Base-by-base conservation (phyloP, 805 yeast species). In the Lachancea waltii region DNA sequence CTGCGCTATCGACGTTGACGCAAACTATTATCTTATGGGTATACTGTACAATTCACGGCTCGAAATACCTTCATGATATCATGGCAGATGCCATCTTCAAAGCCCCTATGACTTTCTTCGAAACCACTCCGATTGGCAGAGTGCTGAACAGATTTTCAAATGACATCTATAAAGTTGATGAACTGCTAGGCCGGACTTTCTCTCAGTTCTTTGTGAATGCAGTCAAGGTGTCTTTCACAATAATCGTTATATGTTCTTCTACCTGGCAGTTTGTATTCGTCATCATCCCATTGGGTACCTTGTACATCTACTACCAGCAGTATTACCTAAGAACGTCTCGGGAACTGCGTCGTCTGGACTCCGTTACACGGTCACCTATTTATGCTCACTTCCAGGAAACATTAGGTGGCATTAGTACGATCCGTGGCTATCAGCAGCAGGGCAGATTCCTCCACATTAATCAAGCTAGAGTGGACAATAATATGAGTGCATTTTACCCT, bases 91-190 rank as follows among this genome's bases (percentile, higher is more conserved):
- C 73, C 38, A 92, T 89, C 10, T 62, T 90, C 43, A 72, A 89
- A 47, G 92, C 96, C 0, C 97, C 97, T 45, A 90, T 89, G 97
- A 73, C 85, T 22, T 89, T 90, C 60, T 89, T 89, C 56, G 97
- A 89, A 62, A 86, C 95, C 1, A 89, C 97, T 0, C 97, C 97
- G 40, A 79, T 87, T 47, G 97, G 97, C 25, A 75, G 97, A 65
- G 76, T 89, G 41, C 67, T 87, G 60, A 89, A 89, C 67, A 71
- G 97, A 58, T 89, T 89, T 59, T 85, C 96, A 3, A 87, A 78
- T 58, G 97, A 89, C 68, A 75, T 89, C 37, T 85, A 85, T 64
- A 84, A 84, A 58, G 77, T 90, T 45, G 97, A 89, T 64, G 95
- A 85, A 56, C 68, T 69, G 20, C 65, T 77, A 45, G 83, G 85